Evolutionary conservation across 2,329 filamentous ascomycete species (phyloP).

Genomic region (Colletotrichum falcatum): DNA sequence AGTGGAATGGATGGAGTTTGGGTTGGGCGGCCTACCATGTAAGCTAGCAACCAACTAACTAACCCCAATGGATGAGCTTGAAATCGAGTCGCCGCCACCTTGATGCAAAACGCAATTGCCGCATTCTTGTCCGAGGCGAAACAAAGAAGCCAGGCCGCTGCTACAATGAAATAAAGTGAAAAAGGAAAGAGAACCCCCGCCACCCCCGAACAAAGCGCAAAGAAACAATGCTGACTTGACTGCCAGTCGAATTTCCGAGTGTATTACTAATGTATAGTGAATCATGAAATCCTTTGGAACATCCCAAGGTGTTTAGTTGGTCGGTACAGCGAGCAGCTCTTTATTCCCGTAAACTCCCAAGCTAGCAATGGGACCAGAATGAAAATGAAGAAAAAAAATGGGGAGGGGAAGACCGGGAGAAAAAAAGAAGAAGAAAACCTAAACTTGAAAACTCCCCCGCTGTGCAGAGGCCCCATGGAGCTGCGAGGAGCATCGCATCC

Average conservation of each 20-base stretch:
- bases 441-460: slow-evolving; percentile 26
- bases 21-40: too few species aligned
- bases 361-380: not conserved
- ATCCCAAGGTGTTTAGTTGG: not conserved
- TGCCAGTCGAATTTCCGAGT: not conserved
- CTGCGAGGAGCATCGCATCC: too few species aligned
- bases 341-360: slow-evolving; percentile 30
- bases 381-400: not conserved
- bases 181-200: not conserved
- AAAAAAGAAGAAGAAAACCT: slow-evolving; percentile 1
- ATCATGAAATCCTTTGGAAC: slow-evolving; percentile 13
- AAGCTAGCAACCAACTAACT: too few species aligned
- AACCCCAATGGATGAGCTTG: not conserved
- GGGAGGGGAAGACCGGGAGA: too few species aligned
- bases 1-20: not conserved
- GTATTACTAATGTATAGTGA: slow-evolving; percentile 13
- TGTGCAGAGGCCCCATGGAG: too few species aligned
- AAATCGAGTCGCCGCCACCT: not conserved
- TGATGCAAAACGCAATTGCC: not conserved
- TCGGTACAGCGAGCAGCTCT: slow-evolving; percentile 2
- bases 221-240: not conserved
- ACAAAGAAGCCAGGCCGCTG: too few species aligned
- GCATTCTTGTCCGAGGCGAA: too few species aligned
- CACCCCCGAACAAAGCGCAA: too few species aligned
- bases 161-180: not conserved